phyloP scores from a whole-genome alignment of 2,329 filamentous ascomycete species.

The Graphilbum sp. region DNA sequence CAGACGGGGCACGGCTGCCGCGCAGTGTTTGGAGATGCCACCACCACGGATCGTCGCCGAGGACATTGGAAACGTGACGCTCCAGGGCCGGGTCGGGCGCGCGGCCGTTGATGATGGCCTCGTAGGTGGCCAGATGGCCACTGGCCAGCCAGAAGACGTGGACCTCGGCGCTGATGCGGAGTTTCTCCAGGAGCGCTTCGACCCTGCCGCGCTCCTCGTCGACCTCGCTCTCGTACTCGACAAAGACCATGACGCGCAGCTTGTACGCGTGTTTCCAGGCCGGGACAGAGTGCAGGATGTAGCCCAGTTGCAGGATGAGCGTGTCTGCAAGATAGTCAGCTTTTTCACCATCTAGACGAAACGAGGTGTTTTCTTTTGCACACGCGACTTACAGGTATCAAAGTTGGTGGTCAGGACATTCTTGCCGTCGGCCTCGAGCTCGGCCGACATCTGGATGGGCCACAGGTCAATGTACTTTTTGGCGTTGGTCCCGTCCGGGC shows the following conservation, averaged over 20 bases:
- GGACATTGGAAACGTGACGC: constrained; percentile 44
- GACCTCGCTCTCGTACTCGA: constrained; percentile 75
- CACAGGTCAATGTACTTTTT: constrained; percentile 79
- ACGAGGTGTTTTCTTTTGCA: too few relatives aligned
- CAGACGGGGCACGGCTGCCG: constrained; percentile 13
- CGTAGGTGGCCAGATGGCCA: constrained; percentile 55
- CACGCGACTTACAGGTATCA: constrained; percentile 70
- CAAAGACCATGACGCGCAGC: constrained; percentile 69
- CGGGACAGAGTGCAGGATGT: constrained; percentile 66
- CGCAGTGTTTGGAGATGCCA: constrained; percentile 47
- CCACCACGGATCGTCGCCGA: constrained; percentile 71
- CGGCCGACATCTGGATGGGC: constrained; percentile 88
- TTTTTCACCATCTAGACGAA: too few relatives aligned
- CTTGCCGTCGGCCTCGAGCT: constrained; percentile 50
- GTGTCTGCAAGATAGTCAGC: constrained; percentile 30
- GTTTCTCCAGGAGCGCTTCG: constrained; percentile 57
- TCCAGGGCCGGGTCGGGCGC: constrained; percentile 36
- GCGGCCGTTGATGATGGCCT: constrained; percentile 61
- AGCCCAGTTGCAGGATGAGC: constrained; percentile 72
- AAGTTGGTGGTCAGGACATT: constrained; percentile 73
- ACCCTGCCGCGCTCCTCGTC: constrained; percentile 62
- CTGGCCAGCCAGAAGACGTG: constrained; percentile 69
- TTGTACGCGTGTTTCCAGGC: constrained; percentile 61
- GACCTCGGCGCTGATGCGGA: constrained; percentile 66
- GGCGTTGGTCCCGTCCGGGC: constrained; percentile 39